Conservation (phyloP, 2,329 filamentous ascomycete genomes). For the Colletotrichum cereale region DNA sequence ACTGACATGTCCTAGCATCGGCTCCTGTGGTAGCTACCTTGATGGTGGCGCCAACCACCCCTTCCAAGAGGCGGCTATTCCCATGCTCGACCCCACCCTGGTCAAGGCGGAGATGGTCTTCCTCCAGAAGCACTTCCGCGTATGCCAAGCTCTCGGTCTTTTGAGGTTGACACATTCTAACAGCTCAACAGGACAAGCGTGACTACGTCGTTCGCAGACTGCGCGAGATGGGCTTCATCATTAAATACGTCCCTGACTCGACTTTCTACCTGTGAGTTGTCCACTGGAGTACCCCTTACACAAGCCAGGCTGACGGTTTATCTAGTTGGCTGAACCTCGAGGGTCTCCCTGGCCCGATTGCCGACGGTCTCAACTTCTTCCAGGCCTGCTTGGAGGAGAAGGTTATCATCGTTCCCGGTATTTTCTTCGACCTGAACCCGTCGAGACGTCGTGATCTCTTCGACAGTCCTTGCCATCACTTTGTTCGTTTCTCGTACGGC, state of each 20-base stretch:
- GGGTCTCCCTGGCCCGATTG: slow-evolving; percentile 82
- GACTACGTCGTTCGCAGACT: slow-evolving; percentile 89
- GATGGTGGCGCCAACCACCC: slow-evolving; percentile 95
- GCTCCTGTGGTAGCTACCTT: slow-evolving; percentile 92
- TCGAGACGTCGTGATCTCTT: slow-evolving; percentile 90
- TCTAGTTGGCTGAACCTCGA: slow-evolving; percentile 69
- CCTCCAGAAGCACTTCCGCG: slow-evolving; percentile 87
- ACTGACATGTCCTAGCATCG: slow-evolving; percentile 65
- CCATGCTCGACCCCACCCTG: slow-evolving; percentile 89
- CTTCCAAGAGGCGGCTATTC: slow-evolving; percentile 93
- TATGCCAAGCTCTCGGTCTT: slow-evolving; percentile 47
- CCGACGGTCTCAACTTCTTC: slow-evolving; percentile 97
- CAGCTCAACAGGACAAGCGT: slow-evolving; percentile 76
- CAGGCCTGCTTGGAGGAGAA: slow-evolving; percentile 92
- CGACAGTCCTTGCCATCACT: slow-evolving; percentile 94
- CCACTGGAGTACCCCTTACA: neutral
- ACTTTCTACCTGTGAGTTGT: slow-evolving; percentile 88
- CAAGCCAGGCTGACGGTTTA: slow-evolving; percentile 10
- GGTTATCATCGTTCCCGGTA: slow-evolving; percentile 95
- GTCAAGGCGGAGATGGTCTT: slow-evolving; percentile 90
- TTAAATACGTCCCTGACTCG: slow-evolving; percentile 86
- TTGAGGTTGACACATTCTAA: slow-evolving; percentile 40
- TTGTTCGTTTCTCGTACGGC: slow-evolving; percentile 87
- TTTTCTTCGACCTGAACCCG: slow-evolving; percentile 98
- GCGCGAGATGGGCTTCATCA: slow-evolving; percentile 86